A percentile compares a stretch with the other conserved stretches of the same genome.
Evolutionary conservation across 441 rosid genomes (phyloP).

Genomic region (California macrophylla): DNA sequence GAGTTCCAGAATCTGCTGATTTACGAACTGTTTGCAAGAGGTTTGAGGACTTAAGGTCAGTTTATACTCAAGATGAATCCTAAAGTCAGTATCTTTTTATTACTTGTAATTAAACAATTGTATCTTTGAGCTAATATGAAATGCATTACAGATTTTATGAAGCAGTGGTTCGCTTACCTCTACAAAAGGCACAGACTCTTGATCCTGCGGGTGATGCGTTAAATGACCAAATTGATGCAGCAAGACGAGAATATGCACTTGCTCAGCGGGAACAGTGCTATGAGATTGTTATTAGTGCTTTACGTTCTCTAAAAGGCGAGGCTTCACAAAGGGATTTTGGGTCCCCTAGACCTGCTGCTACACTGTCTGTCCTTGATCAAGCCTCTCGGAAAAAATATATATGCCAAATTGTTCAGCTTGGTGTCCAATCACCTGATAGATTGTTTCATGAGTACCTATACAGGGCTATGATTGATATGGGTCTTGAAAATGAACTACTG

Average conservation of each 20-base stretch:
- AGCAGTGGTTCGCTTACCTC: conserved; percentile 85
- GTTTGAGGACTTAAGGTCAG: conserved; percentile 87
- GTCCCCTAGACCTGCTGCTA: conserved; percentile 45
- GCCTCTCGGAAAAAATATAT: conserved; percentile 64
- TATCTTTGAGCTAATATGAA: conserved; percentile 20
- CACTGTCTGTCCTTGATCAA: conserved; percentile 48
- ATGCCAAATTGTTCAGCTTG: conserved; percentile 89
- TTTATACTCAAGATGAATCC: conserved; percentile 15
- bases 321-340: conserved; percentile 41
- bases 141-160: conserved; percentile 74
- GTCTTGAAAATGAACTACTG: conserved; percentile 83
- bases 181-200: conserved; percentile 83
- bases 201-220: conserved; percentile 90
- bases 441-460: conserved; percentile 76
- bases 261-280: conserved; percentile 82
- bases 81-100: conserved; percentile 8
- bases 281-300: conserved; percentile 66
- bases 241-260: conserved; percentile 60
- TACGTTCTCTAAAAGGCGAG: conserved; percentile 60
- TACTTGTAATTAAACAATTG: conserved; percentile 16
- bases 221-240: conserved; percentile 76
- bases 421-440: conserved; percentile 83
- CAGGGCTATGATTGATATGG: conserved; percentile 68
- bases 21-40: conserved; percentile 87
- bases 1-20: conserved; percentile 91